A percentile compares a stretch with the other conserved stretches of the same genome.
Conservation (phyloP, 2,329 filamentous ascomycete species). For the Endoconidiophora laricicola region DNA sequence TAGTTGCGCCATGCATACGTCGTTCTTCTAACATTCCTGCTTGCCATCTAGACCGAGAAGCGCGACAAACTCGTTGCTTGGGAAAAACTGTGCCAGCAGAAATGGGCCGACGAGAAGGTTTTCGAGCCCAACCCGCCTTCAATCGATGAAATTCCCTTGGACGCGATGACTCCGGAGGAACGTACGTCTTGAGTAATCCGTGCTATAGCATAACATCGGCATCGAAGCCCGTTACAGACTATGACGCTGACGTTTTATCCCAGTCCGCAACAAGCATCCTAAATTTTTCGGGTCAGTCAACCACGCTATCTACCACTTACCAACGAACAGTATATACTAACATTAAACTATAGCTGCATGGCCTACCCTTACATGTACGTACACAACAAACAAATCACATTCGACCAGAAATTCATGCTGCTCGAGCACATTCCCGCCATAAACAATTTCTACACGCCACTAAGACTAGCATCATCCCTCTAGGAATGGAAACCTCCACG, state of each 20-base stretch:
- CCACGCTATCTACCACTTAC: constrained; percentile 28
- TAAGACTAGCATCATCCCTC: background rate
- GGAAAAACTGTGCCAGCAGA: constrained; percentile 62
- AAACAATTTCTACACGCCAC: constrained; percentile 36
- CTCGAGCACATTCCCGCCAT: background rate
- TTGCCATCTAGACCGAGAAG: constrained; percentile 54
- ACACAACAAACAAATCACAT: constrained; percentile 23
- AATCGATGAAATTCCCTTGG: constrained; percentile 57
- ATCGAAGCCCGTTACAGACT: background rate
- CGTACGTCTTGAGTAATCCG: constrained; percentile 15
- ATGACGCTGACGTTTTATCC: background rate
- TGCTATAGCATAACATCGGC: background rate
- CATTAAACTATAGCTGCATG: constrained; percentile 18
- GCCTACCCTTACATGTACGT: constrained; percentile 23
- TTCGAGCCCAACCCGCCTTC: constrained; percentile 81
- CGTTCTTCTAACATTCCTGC: background rate
- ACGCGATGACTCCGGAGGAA: constrained; percentile 55
- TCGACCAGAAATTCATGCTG: background rate
- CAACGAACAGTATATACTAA: background rate
- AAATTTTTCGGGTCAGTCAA: constrained; percentile 68
- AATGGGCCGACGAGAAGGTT: constrained; percentile 55
- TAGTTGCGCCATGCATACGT: background rate
- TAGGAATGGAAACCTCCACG: constrained; percentile 69
- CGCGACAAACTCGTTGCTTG: constrained; percentile 63
- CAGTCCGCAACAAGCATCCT: constrained; percentile 57